A percentile compares a stretch with the other conserved stretches of the same genome.
Conservation (phyloP, 768 basidiomycete species). For the Crepidotus variabilis region DNA sequence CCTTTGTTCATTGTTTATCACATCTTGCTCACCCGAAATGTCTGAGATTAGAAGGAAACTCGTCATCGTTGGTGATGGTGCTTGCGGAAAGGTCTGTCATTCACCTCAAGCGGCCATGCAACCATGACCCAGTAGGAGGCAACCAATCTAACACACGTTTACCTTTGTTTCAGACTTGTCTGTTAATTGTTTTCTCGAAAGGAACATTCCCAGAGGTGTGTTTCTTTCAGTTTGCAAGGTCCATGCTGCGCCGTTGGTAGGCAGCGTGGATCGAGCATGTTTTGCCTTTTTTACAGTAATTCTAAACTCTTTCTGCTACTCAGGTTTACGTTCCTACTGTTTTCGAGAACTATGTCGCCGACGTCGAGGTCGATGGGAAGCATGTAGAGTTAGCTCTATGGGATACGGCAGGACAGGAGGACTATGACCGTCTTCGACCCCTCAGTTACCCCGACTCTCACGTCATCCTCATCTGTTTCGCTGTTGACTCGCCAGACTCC, state of each 20-base stretch:
- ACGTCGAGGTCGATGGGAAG: slow-evolving; percentile 98
- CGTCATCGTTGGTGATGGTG: slow-evolving; percentile 98
- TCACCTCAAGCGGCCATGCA: slow-evolving; percentile 1
- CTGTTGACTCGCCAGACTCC: slow-evolving; percentile 96
- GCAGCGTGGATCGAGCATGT: not conserved
- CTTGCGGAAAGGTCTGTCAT: slow-evolving; percentile 79
- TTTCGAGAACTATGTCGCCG: slow-evolving; percentile 99
- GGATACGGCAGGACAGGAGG: slow-evolving; percentile 99
- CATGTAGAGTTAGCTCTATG: slow-evolving; percentile 97
- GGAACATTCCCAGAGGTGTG: slow-evolving; percentile 92
- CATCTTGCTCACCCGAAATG: slow-evolving; percentile 43
- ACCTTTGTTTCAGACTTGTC: slow-evolving; percentile 61
- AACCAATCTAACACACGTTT: slow-evolving; percentile 12
- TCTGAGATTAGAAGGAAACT: slow-evolving; percentile 98
- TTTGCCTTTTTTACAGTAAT: not conserved
- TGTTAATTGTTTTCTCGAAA: slow-evolving; percentile 95
- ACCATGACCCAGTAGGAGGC: not conserved
- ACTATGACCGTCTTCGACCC: slow-evolving; percentile 97
- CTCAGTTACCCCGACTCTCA: slow-evolving; percentile 99
- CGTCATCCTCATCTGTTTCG: slow-evolving; percentile 99
- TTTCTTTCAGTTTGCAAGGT: slow-evolving; percentile 4
- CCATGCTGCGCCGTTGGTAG: not conserved
- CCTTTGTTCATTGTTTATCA: not conserved
- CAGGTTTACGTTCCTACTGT: slow-evolving; percentile 99
- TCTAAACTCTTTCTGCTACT: not conserved